Conservation (phyloP, 257 asterid genomes). For the Petunia axillaris region DNA sequence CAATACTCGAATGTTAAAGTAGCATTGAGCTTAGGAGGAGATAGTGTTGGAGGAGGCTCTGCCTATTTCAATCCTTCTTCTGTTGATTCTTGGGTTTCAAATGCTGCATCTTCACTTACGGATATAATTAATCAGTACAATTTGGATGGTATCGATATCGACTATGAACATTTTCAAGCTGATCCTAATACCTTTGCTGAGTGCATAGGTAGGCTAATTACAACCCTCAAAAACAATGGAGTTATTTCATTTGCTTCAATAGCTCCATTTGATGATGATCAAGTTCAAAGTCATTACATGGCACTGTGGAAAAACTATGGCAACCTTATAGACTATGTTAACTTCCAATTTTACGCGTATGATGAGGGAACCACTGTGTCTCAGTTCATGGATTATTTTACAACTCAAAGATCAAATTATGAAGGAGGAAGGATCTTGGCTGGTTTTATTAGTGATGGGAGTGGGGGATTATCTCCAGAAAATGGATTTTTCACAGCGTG, state of each 20-base stretch:
- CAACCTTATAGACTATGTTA: slow-evolving; percentile 60
- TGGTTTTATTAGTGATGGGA: slow-evolving; percentile 64
- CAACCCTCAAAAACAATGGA: slow-evolving; percentile 49
- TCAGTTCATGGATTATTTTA: slow-evolving; percentile 57
- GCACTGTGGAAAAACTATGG: slow-evolving; percentile 67
- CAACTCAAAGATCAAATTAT: slow-evolving; percentile 49
- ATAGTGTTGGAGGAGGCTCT: slow-evolving; percentile 45
- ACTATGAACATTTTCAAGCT: slow-evolving; percentile 70
- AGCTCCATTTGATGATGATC: slow-evolving; percentile 68
- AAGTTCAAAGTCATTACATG: slow-evolving; percentile 67
- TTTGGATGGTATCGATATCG: slow-evolving; percentile 73
- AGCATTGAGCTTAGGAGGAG: slow-evolving; percentile 74
- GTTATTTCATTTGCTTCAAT: slow-evolving; percentile 75
- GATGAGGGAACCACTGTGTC: slow-evolving; percentile 63
- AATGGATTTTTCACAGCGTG: slow-evolving; percentile 67
- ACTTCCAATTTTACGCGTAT: slow-evolving; percentile 82
- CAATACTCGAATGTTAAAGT: slow-evolving; percentile 60
- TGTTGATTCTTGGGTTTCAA: slow-evolving; percentile 65
- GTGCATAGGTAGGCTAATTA: slow-evolving; percentile 55
- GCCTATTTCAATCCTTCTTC: slow-evolving; percentile 65
- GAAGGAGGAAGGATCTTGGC: slow-evolving; percentile 63
- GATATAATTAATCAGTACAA: slow-evolving; percentile 49
- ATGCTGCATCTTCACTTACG: slow-evolving; percentile 69
- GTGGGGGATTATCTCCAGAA: slow-evolving; percentile 59
- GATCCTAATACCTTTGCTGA: slow-evolving; percentile 50